Percentiles rank a stretch among this genome's conserved stretches.
These are phyloP conservation scores for Neodidymelliopsis sp. DNA, from an alignment of 2,329 filamentous ascomycete genomes.

Conservation along the genomic window DNA sequence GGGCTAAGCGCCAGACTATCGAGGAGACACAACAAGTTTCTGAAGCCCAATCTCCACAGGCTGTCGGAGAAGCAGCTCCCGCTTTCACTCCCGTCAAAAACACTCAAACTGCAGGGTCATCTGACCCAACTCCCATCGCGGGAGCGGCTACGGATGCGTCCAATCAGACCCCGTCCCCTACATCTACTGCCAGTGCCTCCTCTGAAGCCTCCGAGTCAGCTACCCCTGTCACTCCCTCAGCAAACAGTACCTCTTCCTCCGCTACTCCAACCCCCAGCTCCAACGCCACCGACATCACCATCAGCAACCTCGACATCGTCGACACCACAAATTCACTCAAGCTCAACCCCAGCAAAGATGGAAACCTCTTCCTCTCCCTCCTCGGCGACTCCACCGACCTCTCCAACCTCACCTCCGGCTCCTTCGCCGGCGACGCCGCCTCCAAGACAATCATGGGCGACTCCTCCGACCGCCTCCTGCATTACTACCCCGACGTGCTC, in stretches of 20 bases:
- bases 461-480: constrained; percentile 11
- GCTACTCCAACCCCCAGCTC: constrained; percentile 9
- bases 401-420: constrained; percentile 7
- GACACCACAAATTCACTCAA: constrained; percentile 15
- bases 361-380: constrained; percentile 15
- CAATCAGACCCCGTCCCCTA: neutral
- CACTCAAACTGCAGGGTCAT: neutral
- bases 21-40: too few relatives aligned
- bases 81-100: constrained; percentile 11
- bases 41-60: too few relatives aligned
- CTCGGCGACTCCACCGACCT: constrained; percentile 10
- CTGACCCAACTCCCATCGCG: neutral
- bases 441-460: constrained; percentile 14
- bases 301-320: constrained; percentile 10
- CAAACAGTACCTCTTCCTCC: constrained; percentile 2
- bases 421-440: constrained; percentile 9
- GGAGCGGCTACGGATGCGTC: neutral
- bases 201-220: neutral
- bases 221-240: neutral
- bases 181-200: neutral
- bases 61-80: neutral
- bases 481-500: constrained; percentile 14
- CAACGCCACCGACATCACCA: constrained; percentile 7
- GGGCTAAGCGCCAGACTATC: constrained; percentile 7
- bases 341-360: constrained; percentile 9